Evolutionary conservation across 345 rosid species (phyloP).

Genomic region (Cardamine occulta): DNA sequence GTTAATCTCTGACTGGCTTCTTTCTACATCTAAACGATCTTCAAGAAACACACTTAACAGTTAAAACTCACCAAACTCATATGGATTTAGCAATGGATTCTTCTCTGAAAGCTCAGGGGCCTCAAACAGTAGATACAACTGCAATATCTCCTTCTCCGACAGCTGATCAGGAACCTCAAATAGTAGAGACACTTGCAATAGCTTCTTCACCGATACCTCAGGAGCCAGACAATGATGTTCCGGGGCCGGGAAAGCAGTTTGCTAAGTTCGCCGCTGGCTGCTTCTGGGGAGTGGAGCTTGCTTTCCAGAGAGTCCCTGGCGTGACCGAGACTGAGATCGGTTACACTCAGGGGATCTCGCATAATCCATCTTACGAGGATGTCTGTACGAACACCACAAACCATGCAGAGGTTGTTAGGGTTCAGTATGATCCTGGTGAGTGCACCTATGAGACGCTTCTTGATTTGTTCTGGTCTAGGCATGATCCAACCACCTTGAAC

Average conservation of each 20-base stretch:
- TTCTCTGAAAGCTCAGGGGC: not conserved
- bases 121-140: not conserved
- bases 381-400: slow-evolving; percentile 72
- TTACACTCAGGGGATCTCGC: slow-evolving; percentile 66
- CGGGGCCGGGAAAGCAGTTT: slow-evolving; percentile 78
- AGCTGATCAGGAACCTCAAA: not conserved
- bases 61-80: not conserved
- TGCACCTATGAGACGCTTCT: slow-evolving; percentile 69
- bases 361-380: slow-evolving; percentile 75
- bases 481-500: slow-evolving; percentile 86
- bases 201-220: slow-evolving; percentile 67
- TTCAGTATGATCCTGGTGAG: slow-evolving; percentile 87
- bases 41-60: not conserved
- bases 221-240: slow-evolving; percentile 73
- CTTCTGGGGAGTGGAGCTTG: slow-evolving; percentile 94
- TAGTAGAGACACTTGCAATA: slow-evolving; percentile 6
- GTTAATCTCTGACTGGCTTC: not conserved
- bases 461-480: slow-evolving; percentile 81
- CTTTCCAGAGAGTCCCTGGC: slow-evolving; percentile 78
- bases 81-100: slow-evolving; percentile 23
- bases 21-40: slow-evolving; percentile 11
- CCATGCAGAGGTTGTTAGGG: slow-evolving; percentile 83
- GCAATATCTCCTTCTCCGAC: not conserved
- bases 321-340: slow-evolving; percentile 85
- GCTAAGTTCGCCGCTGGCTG: slow-evolving; percentile 92